A percentile compares a stretch with the other conserved stretches of the same genome.
These are phyloP conservation scores for Chrysopogon serrulatus DNA, from an alignment of 176 grass and related monocot genomes.

Conservation along the genomic window DNA sequence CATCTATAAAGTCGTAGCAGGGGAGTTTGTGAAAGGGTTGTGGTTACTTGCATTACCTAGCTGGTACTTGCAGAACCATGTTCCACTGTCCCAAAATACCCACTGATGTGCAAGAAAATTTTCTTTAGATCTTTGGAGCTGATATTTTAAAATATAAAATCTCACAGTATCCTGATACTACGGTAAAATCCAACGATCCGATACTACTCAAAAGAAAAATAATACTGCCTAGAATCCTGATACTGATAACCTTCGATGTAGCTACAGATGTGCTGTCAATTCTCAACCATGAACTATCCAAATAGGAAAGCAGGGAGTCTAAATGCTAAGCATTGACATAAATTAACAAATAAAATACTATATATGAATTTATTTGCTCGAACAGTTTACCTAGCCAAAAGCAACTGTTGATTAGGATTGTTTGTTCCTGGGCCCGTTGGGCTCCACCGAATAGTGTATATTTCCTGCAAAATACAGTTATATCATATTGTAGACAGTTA, in stretches of 20 bases:
- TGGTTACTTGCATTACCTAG: no score
- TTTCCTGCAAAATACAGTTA: constrained; percentile 66
- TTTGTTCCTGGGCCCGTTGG: constrained; percentile 79
- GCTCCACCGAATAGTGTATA: constrained; percentile 99
- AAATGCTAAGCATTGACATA: background rate
- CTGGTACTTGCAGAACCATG: no score
- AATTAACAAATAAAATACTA: background rate
- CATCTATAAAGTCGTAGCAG: no score
- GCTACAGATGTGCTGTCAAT: background rate
- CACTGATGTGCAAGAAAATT: no score
- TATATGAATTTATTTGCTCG: background rate
- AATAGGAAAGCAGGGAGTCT: background rate
- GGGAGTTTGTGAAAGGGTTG: no score
- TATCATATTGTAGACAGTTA: constrained; percentile 8
- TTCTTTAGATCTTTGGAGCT: no score
- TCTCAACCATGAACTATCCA: background rate
- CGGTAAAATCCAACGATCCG: background rate
- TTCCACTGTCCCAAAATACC: no score
- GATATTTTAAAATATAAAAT: background rate
- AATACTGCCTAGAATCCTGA: background rate
- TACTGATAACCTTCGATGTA: background rate
- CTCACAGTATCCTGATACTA: background rate
- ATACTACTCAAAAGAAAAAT: background rate
- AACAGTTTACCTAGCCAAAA: constrained; percentile 79
- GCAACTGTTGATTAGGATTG: constrained; percentile 81